Evolutionary conservation across 2,329 filamentous ascomycete genomes (phyloP), one percentile per base, ranked within the genome.

Genomic region (Xylariaceae sp.): DNA sequence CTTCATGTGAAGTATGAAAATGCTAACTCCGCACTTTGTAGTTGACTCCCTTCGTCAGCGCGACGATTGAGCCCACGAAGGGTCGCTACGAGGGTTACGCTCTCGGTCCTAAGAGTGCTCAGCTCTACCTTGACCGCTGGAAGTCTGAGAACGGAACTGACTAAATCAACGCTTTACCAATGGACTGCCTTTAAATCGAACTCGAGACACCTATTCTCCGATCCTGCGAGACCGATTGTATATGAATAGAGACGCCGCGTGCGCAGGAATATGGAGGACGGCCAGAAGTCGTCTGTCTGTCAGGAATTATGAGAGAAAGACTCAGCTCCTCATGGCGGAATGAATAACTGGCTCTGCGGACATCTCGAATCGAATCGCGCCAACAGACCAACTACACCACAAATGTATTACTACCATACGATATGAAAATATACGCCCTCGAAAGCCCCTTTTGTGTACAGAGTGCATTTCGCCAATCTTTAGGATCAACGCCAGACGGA

Each of bases 31-130:
- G 39, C 17, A 17, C 48, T 15, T 13, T 15, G 56, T 60, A 94
- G 90, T 82, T 95, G 70, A 90, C 87, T 2, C 90, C 90, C 1
- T 95, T 93, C 68, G 88, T 94, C 55, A 84, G 85, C 59, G 78
- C 78, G 53, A 81, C 81, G 62, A 78, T 91, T 58, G 75, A 78
- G 63, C 74, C 76, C 45, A 72, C 76, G 18, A 76, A 75, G 55
- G 85, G 85, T 52, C 76, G 78, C 61, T 87, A 85, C 71, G 77
- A 82, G 64, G 78, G 78, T 23, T 76, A 79, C 23, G 23, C 23
- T 39, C 69, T 69, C 18, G 86, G 86, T 13, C 83, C 85, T 9
- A 77, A 82, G 65, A 83, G 82, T 69, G 83, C 86, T n/a, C 75
- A 80, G 66, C 72, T 80, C 48, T 89, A 88, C 70, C 75, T 89